phyloP scores from a whole-genome alignment of 2,329 filamentous ascomycete genomes.

The Xylariaceae sp. region DNA sequence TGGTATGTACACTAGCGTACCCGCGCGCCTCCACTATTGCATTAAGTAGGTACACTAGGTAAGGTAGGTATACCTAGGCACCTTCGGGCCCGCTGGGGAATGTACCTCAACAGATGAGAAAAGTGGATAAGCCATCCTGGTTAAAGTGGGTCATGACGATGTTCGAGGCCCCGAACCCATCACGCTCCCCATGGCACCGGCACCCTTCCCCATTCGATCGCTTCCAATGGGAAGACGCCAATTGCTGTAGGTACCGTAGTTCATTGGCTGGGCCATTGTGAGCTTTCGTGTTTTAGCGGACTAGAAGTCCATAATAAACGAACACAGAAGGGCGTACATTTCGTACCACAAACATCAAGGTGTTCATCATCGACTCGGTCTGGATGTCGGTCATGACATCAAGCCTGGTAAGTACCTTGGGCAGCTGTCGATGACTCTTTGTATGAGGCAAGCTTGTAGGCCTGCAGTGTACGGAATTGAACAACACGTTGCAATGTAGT shows the following conservation, averaged over 20 bases:
- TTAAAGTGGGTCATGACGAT: neutral
- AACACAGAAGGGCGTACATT: neutral
- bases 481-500: neutral
- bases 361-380: neutral
- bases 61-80: neutral
- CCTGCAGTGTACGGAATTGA: neutral
- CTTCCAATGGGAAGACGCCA: neutral
- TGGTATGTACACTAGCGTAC: too few relatives aligned
- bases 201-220: neutral
- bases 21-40: too few relatives aligned
- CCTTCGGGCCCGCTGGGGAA: too few relatives aligned
- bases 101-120: neutral
- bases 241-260: neutral
- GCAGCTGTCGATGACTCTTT: neutral
- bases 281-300: neutral
- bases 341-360: neutral
- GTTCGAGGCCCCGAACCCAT: neutral
- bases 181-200: neutral
- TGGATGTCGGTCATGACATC: neutral
- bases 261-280: neutral
- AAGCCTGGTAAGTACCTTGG: neutral
- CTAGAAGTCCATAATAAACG: too few relatives aligned
- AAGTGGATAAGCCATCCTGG: neutral
- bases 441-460: neutral
- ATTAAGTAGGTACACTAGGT: neutral